Percentiles rank a stretch among this genome's conserved stretches.
Conservation (phyloP, 345 rosid species). For the Noccaea caerulescens region DNA sequence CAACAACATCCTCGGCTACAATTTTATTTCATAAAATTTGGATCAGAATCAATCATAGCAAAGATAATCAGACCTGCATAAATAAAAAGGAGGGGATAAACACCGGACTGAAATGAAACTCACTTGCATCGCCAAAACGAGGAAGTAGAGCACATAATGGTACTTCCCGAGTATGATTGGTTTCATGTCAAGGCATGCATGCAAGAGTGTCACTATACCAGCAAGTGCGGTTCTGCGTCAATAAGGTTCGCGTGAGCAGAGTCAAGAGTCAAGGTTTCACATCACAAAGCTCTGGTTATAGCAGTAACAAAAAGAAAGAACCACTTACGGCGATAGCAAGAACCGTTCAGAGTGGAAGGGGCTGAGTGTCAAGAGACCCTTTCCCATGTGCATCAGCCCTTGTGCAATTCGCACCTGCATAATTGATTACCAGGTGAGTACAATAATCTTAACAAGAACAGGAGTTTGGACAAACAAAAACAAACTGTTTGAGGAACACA, state of each 20-base stretch:
- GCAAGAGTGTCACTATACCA: constrained; percentile 77
- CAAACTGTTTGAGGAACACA: constrained; percentile 27
- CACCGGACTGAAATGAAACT: constrained; percentile 9
- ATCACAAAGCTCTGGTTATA: neutral
- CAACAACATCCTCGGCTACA: constrained; percentile 95
- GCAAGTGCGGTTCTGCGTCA: constrained; percentile 80
- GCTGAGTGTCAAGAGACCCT: constrained; percentile 85
- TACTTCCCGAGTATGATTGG: constrained; percentile 81
- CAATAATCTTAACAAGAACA: constrained; percentile 10
- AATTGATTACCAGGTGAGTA: constrained; percentile 23
- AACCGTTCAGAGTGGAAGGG: constrained; percentile 95
- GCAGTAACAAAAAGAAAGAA: constrained; percentile 6
- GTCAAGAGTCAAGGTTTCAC: neutral
- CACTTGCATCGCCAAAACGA: constrained; percentile 96
- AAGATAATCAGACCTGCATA: neutral
- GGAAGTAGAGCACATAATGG: constrained; percentile 88
- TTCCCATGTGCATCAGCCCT: constrained; percentile 93
- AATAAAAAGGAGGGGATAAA: neutral
- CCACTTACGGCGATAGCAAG: constrained; percentile 85
- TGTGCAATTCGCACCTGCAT: constrained; percentile 95
- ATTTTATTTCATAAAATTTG: neutral
- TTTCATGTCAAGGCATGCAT: constrained; percentile 93
- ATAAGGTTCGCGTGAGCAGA: neutral
- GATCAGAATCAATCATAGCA: constrained; percentile 11
- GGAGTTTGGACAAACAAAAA: neutral